Evolutionary conservation across 1,284 basidiomycete species (phyloP).

Genomic region (Somion occarium): DNA sequence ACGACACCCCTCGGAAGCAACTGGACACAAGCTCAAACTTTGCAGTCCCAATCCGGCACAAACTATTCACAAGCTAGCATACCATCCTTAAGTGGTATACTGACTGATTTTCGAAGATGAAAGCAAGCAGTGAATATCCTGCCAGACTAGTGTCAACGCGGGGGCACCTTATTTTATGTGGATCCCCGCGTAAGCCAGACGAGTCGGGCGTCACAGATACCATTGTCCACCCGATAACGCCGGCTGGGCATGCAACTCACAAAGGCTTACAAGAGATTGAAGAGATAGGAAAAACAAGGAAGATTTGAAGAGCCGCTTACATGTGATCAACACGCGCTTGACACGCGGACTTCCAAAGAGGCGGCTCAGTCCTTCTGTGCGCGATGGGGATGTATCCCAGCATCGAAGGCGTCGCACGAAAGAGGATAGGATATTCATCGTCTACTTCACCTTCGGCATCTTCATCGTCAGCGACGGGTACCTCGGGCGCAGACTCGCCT

Average conservation of each 20-base stretch:
- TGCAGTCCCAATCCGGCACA: neutral
- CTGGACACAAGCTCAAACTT: neutral
- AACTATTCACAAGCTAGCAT: neutral
- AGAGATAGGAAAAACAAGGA: slow-evolving; percentile 1
- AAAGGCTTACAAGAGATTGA: neutral
- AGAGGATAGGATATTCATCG: neutral
- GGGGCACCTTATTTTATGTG: neutral
- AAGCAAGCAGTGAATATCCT: too few species aligned
- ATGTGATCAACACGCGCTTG: slow-evolving; percentile 11
- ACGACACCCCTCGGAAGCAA: neutral
- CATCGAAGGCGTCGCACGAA: slow-evolving; percentile 1
- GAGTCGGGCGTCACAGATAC: too few species aligned
- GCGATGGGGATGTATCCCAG: slow-evolving; percentile 1
- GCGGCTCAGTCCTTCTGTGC: slow-evolving; percentile 6
- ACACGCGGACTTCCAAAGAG: slow-evolving; percentile 13
- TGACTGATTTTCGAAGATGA: too few species aligned
- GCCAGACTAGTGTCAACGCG: neutral
- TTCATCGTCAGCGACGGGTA: neutral
- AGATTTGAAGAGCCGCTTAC: slow-evolving; percentile 10
- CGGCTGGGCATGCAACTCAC: too few species aligned
- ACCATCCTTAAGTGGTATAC: too few species aligned
- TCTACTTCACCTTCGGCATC: neutral
- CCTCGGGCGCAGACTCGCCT: neutral
- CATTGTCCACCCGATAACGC: too few species aligned
- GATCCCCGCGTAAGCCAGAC: too few species aligned